Conservation (phyloP, 176 grass and related monocot species). For the Zea mays region Zm-B73-REFERENCE-NAM-5.0 NC_050101.1:112713001-112713500, state of each 20-base stretch:
- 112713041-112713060: background rate
- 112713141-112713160: background rate
- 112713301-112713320: background rate
- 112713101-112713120: background rate
- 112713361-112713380: background rate
- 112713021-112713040: background rate
- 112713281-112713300: background rate
- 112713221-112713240: background rate
- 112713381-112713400: background rate
- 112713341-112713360: background rate
- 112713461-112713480: background rate
- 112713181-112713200: background rate
- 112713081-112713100: background rate
- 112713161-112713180: background rate
- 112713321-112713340: background rate
- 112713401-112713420: background rate
- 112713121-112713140: background rate
- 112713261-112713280: background rate
- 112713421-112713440: background rate
- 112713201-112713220: background rate
- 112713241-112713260: background rate
- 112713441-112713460: background rate
- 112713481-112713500: background rate
- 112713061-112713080: background rate
- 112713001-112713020: background rate